Base-by-base conservation (phyloP, 2,329 filamentous ascomycete species). In the Ascochyta koolunga region DNA sequence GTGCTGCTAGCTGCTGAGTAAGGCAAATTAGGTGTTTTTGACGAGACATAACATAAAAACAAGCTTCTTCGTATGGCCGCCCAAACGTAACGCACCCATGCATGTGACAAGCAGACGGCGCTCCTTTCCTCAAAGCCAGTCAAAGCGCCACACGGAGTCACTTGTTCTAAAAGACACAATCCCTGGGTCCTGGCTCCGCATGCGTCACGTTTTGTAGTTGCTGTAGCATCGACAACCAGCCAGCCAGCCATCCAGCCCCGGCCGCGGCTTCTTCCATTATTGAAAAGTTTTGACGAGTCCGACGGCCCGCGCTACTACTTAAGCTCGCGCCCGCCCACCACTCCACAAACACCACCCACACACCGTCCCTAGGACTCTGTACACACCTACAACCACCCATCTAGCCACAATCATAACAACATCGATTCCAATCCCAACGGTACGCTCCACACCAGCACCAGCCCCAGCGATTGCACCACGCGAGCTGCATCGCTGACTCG, bases 351-450 rank as follows among this genome's bases (percentile, higher is more conserved):
- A 52, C 50, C 57, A 56, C 55, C 52, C 61, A 59, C 64, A 59
- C 64, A 66, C 50, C 57, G 66, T 69, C 68, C 64, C 52, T 50
- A 60, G 67, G 66, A 68, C 68, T 64, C 38, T 50, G 54, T 54
- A 56, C 39, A 29, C 22, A 39, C 41, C 40, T 46, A 48, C 9
- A 56, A 41, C 32, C 22, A 39, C 41, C 40, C 45, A 48, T 7
- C 31, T 48, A 24, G 42, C 41, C 1, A 16, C 24, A 41, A 27
- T 5, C 38, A 29, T 45, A 5, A n/a, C 41, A 25, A 11, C 40
- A 29, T 3, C 19, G 5, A 33, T 5, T 4, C 33, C 38, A 18
- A 35, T 2, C 21, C 33, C 8, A 13, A 22, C n/a, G 31, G 36
- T 50, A 50, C 47, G 41, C 52, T 50, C 36, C 33, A 29, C 43